Percentiles rank a stretch among this genome's conserved stretches.
Evolutionary conservation across 2,329 filamentous ascomycete species (phyloP).

Genomic region (Colletotrichum limetticola): DNA sequence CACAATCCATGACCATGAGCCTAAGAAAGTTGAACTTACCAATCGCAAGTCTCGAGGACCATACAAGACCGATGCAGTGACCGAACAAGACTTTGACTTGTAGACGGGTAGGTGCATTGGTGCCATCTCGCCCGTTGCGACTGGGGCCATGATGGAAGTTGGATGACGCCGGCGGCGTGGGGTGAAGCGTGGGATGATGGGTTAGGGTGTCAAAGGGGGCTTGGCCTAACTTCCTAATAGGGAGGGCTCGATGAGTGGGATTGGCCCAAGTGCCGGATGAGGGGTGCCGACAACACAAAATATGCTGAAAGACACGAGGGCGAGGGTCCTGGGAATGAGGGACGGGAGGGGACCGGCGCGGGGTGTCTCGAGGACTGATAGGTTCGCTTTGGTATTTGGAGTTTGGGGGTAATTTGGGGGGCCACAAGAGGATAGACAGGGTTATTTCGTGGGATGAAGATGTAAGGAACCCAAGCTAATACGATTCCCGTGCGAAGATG

Average conservation of each 20-base stretch:
- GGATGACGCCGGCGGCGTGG: constrained; percentile 45
- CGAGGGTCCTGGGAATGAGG: constrained; percentile 12
- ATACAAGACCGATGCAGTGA: constrained; percentile 67
- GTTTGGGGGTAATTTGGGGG: constrained; percentile 21
- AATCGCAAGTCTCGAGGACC: constrained; percentile 66
- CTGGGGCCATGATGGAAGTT: constrained; percentile 58
- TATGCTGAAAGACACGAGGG: constrained; percentile 13
- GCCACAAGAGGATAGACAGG: constrained; percentile 19
- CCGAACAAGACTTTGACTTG: constrained; percentile 52
- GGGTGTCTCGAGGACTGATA: constrained; percentile 33
- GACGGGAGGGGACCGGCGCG: constrained; percentile 30
- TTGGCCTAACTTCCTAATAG: constrained; percentile 37
- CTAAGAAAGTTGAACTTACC: constrained; percentile 52
- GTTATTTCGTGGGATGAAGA: constrained; percentile 38
- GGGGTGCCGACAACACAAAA: constrained; percentile 17
- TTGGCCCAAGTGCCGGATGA: constrained; percentile 29
- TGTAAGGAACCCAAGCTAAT: constrained; percentile 8
- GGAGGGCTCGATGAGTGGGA: constrained; percentile 30
- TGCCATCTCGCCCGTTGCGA: constrained; percentile 55
- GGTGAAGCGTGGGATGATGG: constrained; percentile 45
- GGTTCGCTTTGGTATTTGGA: constrained; percentile 22
- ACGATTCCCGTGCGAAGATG: not conserved
- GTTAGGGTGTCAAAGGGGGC: constrained; percentile 31
- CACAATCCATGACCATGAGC: constrained; percentile 4
- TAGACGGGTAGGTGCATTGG: constrained; percentile 56